These are phyloP conservation scores for Trichomonascus vanleenenianus DNA, from an alignment of 805 yeast species.

Conservation along the genomic window DNA sequence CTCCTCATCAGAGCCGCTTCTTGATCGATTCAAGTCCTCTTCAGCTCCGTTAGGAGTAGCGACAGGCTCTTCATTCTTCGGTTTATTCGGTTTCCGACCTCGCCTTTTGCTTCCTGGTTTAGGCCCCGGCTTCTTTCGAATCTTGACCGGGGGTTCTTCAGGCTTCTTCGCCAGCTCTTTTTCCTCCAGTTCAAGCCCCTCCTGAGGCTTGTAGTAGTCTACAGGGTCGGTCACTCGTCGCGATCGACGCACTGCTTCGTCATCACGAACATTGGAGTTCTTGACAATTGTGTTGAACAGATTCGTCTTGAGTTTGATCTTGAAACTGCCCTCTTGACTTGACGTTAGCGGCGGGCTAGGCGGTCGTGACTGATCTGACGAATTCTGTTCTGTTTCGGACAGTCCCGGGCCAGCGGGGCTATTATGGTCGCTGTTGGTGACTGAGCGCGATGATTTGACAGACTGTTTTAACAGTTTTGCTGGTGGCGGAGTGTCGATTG, in stretches of 20 bases:
- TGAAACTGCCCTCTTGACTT: constrained; percentile 14
- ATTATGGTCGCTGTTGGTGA: background rate
- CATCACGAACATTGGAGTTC: constrained; percentile 10
- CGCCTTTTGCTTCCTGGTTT: background rate
- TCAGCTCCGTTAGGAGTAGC: constrained; percentile 17
- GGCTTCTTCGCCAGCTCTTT: background rate
- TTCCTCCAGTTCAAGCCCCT: background rate
- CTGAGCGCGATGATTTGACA: constrained; percentile 4
- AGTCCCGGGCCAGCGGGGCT: background rate
- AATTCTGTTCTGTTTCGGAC: no score
- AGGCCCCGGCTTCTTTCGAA: background rate
- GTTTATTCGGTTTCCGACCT: background rate
- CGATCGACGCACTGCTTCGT: background rate
- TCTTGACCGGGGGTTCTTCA: no score
- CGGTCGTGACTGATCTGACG: background rate
- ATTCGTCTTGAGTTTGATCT: constrained; percentile 18
- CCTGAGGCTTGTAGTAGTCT: background rate
- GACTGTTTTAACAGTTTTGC: background rate
- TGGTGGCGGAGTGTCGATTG: constrained; percentile 63
- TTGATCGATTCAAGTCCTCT: constrained; percentile 23
- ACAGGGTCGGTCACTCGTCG: background rate
- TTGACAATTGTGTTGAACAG: constrained; percentile 15
- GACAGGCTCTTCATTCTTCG: background rate
- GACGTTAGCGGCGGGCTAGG: constrained; percentile 8
- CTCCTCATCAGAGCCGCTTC: constrained; percentile 19